Evolutionary conservation across 495 filamentous ascomycete genomes (phyloP).

Genomic region (Tuber magnatum): DNA sequence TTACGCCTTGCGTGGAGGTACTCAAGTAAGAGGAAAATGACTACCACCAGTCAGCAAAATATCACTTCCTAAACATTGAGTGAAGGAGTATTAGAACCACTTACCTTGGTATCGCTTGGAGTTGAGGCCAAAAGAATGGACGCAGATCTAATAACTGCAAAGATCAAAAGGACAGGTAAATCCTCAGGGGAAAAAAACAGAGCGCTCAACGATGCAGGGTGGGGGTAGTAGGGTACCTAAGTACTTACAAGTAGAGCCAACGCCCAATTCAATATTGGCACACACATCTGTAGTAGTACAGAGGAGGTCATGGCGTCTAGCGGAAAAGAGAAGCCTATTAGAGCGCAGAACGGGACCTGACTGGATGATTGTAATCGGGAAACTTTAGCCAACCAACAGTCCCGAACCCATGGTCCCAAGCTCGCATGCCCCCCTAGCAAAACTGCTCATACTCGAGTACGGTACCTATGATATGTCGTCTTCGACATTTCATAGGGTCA

Average conservation of each 20-base stretch:
- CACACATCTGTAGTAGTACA: neutral
- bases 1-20: neutral
- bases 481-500: neutral
- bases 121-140: constrained; percentile 26
- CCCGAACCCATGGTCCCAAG: neutral
- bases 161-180: constrained; percentile 14
- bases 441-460: neutral
- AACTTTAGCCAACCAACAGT: neutral
- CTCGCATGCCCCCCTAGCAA: neutral
- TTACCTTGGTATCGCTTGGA: neutral
- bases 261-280: neutral
- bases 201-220: neutral
- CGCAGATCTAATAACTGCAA: constrained; percentile 28
- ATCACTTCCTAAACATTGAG: neutral
- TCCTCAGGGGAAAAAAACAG: neutral
- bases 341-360: neutral
- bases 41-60: neutral
- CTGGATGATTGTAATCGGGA: neutral
- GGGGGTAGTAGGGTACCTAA: neutral
- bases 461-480: neutral
- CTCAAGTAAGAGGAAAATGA: neutral
- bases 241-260: neutral
- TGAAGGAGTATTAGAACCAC: neutral
- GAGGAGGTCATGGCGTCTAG: neutral
- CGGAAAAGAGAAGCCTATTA: neutral